Base-by-base conservation (phyloP, 1,139 yeast species). In the Hansenula sp. region DNA sequence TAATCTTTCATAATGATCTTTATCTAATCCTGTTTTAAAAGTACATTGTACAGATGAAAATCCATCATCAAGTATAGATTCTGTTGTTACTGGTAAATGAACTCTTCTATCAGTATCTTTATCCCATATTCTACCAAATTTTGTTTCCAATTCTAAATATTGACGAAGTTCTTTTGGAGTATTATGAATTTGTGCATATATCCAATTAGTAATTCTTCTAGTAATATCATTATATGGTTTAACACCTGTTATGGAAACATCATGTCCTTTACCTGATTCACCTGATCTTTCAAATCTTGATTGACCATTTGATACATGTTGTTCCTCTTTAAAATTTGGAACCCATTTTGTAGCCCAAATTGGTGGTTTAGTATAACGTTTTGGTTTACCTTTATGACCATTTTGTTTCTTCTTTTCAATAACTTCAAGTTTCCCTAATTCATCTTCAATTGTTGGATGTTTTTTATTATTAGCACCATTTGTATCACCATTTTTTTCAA, bases 201-300 rank as follows among this genome's bases (percentile, higher is more conserved):
- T 73, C 97, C 97, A 89, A 52, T 84, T 88, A 14, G 95, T 86
- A 7, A 89, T 79, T 31, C 87, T 78, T 53, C 92, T 75, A 4
- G 92, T 84, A 39, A 87, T 69, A 51, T 88, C 92, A 51, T 87
- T 88, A 38, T 86, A 83, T 1, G 97, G 97, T 40, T 63, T 66
- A 13, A 63, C 43, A 10, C 48, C 54, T 4, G 49, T 51, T n/a
- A 53, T 48, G 3, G 59, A 51, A 11, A 22, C 42, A 24, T 5
- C 26, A 24, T 11, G 9, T 8, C 13, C 5, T 24, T 24, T 24
- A 8, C 5, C 5, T 10, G 26, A 7, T 10, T 24, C 13, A 24
- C 12, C 26, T 6, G 24, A 30, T 32, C 21, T 34, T 16, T 3
- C 37, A 38, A 34, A 18, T 32, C 29, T 26, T 24, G 26, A 24